Percentiles rank a stretch among this genome's conserved stretches.
phyloP scores from a whole-genome alignment of 1,284 basidiomycete species.

The Fomitopsis palustris region DNA sequence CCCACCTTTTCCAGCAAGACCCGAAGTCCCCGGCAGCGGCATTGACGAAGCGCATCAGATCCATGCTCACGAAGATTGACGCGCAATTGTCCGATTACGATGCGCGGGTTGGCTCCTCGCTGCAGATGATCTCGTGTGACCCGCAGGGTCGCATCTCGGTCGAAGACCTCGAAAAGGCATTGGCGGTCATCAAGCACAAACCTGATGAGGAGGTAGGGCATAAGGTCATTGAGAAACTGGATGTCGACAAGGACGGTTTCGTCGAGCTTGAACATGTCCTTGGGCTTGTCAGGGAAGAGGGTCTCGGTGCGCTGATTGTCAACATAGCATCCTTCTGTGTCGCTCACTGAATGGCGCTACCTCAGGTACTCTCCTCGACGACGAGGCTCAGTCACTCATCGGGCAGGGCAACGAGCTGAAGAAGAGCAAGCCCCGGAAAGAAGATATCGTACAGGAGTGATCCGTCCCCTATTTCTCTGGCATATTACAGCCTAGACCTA shows the following conservation, averaged over 20 bases:
- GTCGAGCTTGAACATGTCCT: constrained; percentile 86
- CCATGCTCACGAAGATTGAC: constrained; percentile 97
- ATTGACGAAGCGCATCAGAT: constrained; percentile 90
- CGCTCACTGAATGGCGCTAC: constrained; percentile 3
- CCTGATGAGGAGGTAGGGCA: constrained; percentile 91
- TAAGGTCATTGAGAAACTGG: constrained; percentile 89
- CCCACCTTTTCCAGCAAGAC: constrained; percentile 41
- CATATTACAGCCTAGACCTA: neutral
- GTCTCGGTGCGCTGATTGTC: constrained; percentile 47
- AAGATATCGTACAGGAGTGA: constrained; percentile 82
- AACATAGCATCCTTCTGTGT: constrained; percentile 6
- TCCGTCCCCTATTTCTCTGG: neutral
- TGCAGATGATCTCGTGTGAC: constrained; percentile 94
- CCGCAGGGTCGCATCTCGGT: constrained; percentile 91
- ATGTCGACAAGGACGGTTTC: constrained; percentile 94
- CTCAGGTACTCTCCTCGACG: constrained; percentile 68
- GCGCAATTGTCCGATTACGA: constrained; percentile 92
- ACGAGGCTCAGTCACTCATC: constrained; percentile 69
- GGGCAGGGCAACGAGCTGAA: constrained; percentile 75
- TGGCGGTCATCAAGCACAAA: constrained; percentile 91
- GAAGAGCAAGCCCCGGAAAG: constrained; percentile 76
- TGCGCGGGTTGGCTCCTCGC: constrained; percentile 81
- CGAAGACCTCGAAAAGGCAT: constrained; percentile 85
- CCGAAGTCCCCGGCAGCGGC: constrained; percentile 77
- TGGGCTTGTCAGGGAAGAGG: constrained; percentile 76